A percentile compares a stretch with the other conserved stretches of the same genome.
phyloP scores from a whole-genome alignment of 2,329 filamentous ascomycete genomes.

The Scedosporium aurantiacum region DNA sequence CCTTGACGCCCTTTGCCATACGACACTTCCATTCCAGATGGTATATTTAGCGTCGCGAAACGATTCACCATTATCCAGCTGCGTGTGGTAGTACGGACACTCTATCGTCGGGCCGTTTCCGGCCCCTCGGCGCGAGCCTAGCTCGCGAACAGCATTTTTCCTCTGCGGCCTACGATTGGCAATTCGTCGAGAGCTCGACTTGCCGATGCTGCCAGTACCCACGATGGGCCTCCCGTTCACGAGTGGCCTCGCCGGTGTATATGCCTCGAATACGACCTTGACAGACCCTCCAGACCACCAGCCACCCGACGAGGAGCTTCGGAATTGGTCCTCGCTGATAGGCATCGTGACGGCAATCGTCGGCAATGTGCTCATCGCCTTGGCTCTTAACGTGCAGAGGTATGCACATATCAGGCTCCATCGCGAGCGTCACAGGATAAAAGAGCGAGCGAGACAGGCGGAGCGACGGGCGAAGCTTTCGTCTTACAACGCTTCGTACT shows the following conservation, averaged over 20 bases:
- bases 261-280: slow-evolving; percentile 3
- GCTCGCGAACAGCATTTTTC: background rate
- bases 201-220: background rate
- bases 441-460: slow-evolving; percentile 42
- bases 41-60: background rate
- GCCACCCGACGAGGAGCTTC: slow-evolving; percentile 34
- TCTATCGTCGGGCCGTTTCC: background rate
- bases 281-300: slow-evolving; percentile 14
- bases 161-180: background rate
- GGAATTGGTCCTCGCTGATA: slow-evolving; percentile 84
- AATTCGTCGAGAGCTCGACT: background rate
- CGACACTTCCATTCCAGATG: background rate
- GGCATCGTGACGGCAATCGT: slow-evolving; percentile 87
- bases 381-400: slow-evolving; percentile 91
- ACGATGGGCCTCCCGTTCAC: background rate
- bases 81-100: background rate
- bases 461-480: slow-evolving; percentile 27
- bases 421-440: slow-evolving; percentile 51
- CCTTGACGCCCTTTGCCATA: too few species aligned
- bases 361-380: slow-evolving; percentile 87
- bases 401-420: slow-evolving; percentile 86
- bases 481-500: background rate
- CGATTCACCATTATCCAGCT: background rate
- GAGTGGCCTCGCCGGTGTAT: background rate
- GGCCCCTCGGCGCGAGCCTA: background rate